A percentile compares a stretch with the other conserved stretches of the same genome.
Evolutionary conservation across 1,139 yeast species (phyloP).

Genomic region (Debaryomyces psychrophilus): DNA sequence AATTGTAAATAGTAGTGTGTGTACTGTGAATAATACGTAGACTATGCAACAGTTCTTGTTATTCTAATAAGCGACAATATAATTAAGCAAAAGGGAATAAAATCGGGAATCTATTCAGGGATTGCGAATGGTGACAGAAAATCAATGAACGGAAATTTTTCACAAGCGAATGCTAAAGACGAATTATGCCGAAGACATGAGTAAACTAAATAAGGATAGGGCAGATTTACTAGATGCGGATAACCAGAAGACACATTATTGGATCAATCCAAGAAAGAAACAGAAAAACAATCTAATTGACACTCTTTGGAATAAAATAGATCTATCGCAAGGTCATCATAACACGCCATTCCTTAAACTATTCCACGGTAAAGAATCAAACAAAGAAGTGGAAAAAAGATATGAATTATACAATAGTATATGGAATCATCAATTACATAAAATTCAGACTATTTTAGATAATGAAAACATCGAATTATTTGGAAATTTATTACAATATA

Average conservation of each 20-base stretch:
- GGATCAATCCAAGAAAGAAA: slow-evolving; percentile 12
- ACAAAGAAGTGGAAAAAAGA: slow-evolving; percentile 35
- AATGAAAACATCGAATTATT: slow-evolving; percentile 44
- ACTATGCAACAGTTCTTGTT: background rate
- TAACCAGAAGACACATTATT: slow-evolving; percentile 16
- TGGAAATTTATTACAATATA: slow-evolving; percentile 32
- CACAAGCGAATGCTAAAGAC: background rate
- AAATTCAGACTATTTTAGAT: slow-evolving; percentile 41
- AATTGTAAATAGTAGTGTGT: background rate
- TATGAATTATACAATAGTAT: slow-evolving; percentile 41
- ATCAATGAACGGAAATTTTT: slow-evolving; percentile 3
- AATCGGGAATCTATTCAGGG: background rate
- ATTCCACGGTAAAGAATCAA: slow-evolving; percentile 44
- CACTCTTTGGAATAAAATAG: slow-evolving; percentile 5
- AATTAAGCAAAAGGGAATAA: background rate
- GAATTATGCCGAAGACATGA: background rate
- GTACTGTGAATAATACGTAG: background rate
- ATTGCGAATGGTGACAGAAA: slow-evolving; percentile 1
- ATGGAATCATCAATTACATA: slow-evolving; percentile 41
- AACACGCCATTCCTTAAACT: slow-evolving; percentile 39
- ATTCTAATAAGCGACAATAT: background rate
- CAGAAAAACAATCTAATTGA: slow-evolving; percentile 3
- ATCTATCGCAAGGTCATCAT: slow-evolving; percentile 2
- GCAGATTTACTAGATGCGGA: slow-evolving; percentile 13
- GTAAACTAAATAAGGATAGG: slow-evolving; percentile 3